A percentile compares a stretch with the other conserved stretches of the same genome.
phyloP scores from a whole-genome alignment of 75 land plant genomes.

The Larix kaempferi region DNA sequence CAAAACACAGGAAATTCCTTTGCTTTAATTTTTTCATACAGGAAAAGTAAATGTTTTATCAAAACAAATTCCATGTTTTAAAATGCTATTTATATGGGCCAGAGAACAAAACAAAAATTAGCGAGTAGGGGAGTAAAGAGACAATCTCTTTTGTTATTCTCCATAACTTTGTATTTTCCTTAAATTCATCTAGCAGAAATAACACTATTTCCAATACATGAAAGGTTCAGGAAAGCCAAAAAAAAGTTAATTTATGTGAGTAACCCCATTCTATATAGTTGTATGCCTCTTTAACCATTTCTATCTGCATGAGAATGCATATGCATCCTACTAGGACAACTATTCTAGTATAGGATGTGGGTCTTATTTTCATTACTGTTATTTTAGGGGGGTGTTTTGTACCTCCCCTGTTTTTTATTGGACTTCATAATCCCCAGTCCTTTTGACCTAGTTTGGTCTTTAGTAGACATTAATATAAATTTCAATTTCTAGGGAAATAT shows the following conservation, averaged over 20 bases:
- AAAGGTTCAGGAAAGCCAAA: neutral
- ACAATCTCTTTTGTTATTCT: neutral
- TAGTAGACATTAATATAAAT: no score
- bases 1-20: neutral
- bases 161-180: neutral
- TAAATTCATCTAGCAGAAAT: neutral
- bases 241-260: neutral
- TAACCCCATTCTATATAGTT: neutral
- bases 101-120: neutral
- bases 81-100: neutral
- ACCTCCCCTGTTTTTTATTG: no score
- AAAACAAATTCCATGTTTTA: neutral
- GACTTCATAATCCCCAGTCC: no score
- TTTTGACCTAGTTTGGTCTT: no score
- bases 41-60: neutral
- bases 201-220: neutral
- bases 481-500: neutral
- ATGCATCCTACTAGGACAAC: neutral
- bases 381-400: no score
- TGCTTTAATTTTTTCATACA: neutral
- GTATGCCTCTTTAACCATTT: neutral
- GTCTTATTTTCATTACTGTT: no score
- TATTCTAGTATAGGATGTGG: no score
- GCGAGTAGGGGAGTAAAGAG: neutral
- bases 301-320: neutral